These are phyloP conservation scores for Xanthoceras sorbifolium DNA, from an alignment of 345 rosid genomes.

Conservation along the genomic window DNA sequence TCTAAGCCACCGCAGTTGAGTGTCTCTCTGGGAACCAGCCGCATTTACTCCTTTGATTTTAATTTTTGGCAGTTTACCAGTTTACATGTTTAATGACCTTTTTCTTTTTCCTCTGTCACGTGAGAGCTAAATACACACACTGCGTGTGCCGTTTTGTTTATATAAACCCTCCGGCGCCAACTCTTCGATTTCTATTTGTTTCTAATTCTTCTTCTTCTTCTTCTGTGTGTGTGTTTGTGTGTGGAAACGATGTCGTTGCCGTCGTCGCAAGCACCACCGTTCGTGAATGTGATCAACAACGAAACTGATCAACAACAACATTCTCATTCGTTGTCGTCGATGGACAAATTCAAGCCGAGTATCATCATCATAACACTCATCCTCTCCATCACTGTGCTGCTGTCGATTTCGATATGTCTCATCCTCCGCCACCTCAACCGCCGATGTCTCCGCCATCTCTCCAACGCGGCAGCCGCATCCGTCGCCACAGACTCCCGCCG, in stretches of 20 bases:
- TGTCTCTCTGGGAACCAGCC: background rate
- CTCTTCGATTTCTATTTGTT: background rate
- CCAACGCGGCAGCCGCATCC: slow-evolving; percentile 17
- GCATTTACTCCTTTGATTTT: slow-evolving; percentile 15
- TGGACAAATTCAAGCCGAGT: slow-evolving; percentile 61
- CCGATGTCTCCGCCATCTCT: slow-evolving; percentile 43
- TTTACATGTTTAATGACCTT: slow-evolving; percentile 16
- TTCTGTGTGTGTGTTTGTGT: background rate
- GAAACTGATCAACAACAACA: slow-evolving; percentile 16
- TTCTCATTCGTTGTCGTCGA: slow-evolving; percentile 38
- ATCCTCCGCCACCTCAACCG: slow-evolving; percentile 77
- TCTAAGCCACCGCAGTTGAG: background rate
- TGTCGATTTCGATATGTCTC: slow-evolving; percentile 69
- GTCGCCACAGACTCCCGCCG: slow-evolving; percentile 31
- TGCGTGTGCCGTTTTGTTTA: background rate
- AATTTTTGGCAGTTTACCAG: slow-evolving; percentile 22
- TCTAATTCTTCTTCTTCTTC: too few species aligned
- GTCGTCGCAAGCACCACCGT: background rate
- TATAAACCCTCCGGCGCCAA: background rate
- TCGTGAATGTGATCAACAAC: slow-evolving; percentile 22
- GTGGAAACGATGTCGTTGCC: slow-evolving; percentile 5
- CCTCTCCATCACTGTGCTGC: slow-evolving; percentile 54
- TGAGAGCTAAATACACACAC: background rate
- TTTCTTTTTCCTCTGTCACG: background rate
- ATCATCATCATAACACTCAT: slow-evolving; percentile 56